phyloP scores from a whole-genome alignment of 805 yeast genomes.

The Sugiyamaella chiloensis region DNA sequence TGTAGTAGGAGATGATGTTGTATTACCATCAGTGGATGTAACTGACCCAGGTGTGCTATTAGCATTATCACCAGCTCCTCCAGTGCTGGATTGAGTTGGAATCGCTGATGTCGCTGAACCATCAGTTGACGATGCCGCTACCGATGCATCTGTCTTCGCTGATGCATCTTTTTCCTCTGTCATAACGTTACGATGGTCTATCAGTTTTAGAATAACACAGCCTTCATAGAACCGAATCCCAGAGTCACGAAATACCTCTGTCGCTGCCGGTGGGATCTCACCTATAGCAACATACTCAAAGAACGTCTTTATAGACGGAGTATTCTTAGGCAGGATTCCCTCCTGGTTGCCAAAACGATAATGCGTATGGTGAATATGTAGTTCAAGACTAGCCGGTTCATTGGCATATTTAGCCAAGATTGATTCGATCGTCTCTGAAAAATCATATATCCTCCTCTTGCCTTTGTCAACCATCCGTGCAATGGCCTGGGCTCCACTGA shows the following conservation, averaged over 20 bases:
- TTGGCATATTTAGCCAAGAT: constrained; percentile 73
- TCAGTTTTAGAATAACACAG: constrained; percentile 78
- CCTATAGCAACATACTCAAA: constrained; percentile 75
- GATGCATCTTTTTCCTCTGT: constrained; percentile 5
- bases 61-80: background rate
- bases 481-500: background rate
- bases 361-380: constrained; percentile 89
- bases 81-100: background rate
- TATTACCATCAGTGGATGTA: background rate
- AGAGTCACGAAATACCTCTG: constrained; percentile 85
- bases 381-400: constrained; percentile 75
- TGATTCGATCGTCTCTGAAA: constrained; percentile 66
- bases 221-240: constrained; percentile 86
- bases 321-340: constrained; percentile 76
- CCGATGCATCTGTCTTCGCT: background rate
- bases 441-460: constrained; percentile 20
- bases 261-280: constrained; percentile 81
- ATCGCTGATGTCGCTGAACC: background rate
- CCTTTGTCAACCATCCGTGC: constrained; percentile 4
- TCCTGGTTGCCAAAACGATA: constrained; percentile 90
- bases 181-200: constrained; percentile 66
- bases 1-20: constrained; percentile 11
- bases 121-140: background rate
- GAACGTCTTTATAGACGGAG: constrained; percentile 71
- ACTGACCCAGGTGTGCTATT: background rate